Base-by-base conservation (phyloP, 495 filamentous ascomycete genomes). In the Xylaria venustula region DNA sequence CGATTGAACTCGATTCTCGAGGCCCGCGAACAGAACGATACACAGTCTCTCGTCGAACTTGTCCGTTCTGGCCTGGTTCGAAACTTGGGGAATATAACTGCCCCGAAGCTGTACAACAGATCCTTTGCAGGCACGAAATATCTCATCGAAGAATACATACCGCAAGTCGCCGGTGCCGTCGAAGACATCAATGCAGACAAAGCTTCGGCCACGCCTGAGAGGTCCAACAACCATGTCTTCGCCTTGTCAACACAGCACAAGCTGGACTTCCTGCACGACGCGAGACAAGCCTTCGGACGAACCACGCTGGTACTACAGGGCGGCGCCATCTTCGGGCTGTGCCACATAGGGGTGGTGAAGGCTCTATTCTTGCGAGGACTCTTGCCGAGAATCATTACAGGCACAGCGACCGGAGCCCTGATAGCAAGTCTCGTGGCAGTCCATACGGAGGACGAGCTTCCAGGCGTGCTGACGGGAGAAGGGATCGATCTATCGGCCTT, bases 371-470 rank as follows among this genome's bases (percentile, higher is more conserved):
- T 91, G 12, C 81, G 89, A n/a, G 92, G 91, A 1, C 74, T 97
- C 12, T 75, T 97, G 28, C 93, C 93, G 15, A 82, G 92, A 8
- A 95, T 98, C 62, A 94, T 98, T 62, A 90, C 90, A 2, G 93
- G 93, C 0, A 97, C 91, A 6, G 93, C 88, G 3, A 95, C 90
- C 1, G 93, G 93, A 9, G 93, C 93, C 9, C 78, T 97, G 67
- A 92, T 98, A 64, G 93, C 93, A 2, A 92, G 92, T 25, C 79
- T 97, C 15, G 92, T 98, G 15, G 90, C 90, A 3, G 87, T 94
- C 60, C 92, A 96, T 71, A 90, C 89, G 0, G 91, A 97, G 54
- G 90, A 92, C 46, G 93, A 97, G 63, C 77, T 98, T 19, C 81
- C 90, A 15, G 78, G 75, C 12, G 87, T 96, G 63, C 74, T 98